Percentiles rank a stretch among this genome's conserved stretches.
These are phyloP conservation scores for Eutrema salsugineum DNA, from an alignment of 441 rosid genomes.

Conservation along the genomic window DNA sequence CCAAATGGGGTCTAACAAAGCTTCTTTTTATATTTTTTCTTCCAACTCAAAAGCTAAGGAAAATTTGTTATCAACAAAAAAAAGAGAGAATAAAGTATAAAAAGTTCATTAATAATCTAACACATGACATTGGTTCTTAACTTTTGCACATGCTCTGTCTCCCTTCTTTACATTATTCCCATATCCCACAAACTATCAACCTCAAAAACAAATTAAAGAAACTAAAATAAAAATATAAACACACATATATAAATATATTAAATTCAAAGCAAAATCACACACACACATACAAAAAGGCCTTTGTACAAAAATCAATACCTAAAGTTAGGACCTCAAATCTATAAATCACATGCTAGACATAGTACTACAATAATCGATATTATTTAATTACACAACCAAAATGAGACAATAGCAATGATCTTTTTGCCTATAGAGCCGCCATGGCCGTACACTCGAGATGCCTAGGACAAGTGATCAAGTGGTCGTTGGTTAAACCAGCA, in stretches of 20 bases:
- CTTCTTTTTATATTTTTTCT: neutral
- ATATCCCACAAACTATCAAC: conserved; percentile 19
- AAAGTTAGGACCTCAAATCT: conserved; percentile 31
- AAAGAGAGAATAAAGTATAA: neutral
- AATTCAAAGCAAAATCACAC: conserved; percentile 12
- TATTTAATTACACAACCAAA: conserved; percentile 8
- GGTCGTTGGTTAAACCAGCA: conserved; percentile 77
- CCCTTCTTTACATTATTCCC: conserved; percentile 27
- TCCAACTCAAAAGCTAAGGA: conserved; percentile 11
- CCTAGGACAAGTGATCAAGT: conserved; percentile 62
- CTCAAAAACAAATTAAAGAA: conserved; percentile 10
- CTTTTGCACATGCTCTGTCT: conserved; percentile 41
- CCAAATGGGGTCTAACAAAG: neutral
- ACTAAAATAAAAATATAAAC: neutral
- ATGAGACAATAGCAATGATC: neutral
- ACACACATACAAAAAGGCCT: conserved; percentile 1
- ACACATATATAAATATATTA: neutral
- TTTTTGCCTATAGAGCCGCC: conserved; percentile 26
- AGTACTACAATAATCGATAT: neutral
- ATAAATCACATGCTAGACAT: conserved; percentile 23
- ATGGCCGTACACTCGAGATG: conserved; percentile 44
- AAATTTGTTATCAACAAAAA: neutral
- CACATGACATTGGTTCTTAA: conserved; percentile 18
- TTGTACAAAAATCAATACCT: conserved; percentile 24
- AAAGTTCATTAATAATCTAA: conserved; percentile 14